Base-by-base conservation (phyloP, 345 rosid genomes). In the Pistacia vera region DNA sequence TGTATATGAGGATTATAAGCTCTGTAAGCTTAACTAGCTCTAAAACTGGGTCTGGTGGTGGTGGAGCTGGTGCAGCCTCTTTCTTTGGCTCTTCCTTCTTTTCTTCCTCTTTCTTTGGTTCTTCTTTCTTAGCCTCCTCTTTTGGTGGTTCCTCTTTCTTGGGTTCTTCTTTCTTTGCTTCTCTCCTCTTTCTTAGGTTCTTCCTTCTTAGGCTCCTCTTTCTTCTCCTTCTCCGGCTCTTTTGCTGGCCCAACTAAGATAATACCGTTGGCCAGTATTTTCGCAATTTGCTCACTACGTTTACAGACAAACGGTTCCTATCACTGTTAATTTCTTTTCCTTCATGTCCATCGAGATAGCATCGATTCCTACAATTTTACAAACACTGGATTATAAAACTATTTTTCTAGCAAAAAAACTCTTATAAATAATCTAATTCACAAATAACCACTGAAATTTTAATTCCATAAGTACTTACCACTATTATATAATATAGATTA, bases 311-410 rank as follows among this genome's bases (percentile, higher is more conserved):
- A 87, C 97, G 0, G 91, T 78, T 75, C 98, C 98, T 0, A 90
- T 82, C 72, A 92, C 93, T 2, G 97, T 94, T 48, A 94, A 0
- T 80, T 87, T 92, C 90, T 85, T 86, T 62, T 76, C 90, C 73
- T 94, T 94, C 95, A 94, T 88, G 81, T 92, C 91, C 90, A 94
- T 85, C 56, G 95, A 81, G 8, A 94, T 87, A 36, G 93, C 87
- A 83, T 94, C 98, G 49, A 94, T 92, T 58, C 98, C 98, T 94
- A 38, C 1, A 11, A 64, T 36, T 16, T 38, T 36, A 18, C 41
- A 61, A 1, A 61, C 12, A 14, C 56, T 1, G 4, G 56, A 38
- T 38, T 4, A 36, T 11, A 51, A 11, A 51, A 11, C 55, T 51
- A 3, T 51, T 51, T 36, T 36, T 36, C 22, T 22, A 22, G 38